phyloP scores from a whole-genome alignment of 257 asterid species.

The Coffea canephora region DNA sequence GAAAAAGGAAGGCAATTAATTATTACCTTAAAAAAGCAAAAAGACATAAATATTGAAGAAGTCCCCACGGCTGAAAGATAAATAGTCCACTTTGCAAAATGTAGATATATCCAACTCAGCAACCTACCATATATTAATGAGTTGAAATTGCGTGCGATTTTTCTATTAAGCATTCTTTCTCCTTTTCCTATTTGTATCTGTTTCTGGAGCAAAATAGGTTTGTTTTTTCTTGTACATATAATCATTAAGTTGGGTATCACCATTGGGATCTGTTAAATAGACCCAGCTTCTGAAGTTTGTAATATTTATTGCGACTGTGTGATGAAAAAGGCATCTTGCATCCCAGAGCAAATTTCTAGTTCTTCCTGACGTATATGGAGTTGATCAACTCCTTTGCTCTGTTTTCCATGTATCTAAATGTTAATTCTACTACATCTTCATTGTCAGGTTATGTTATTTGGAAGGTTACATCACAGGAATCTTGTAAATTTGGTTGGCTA shows the following conservation, averaged over 20 bases:
- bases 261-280: not conserved
- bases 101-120: too few relatives aligned
- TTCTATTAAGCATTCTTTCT: not conserved
- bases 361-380: not conserved
- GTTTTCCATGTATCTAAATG: not conserved
- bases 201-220: not conserved
- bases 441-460: conserved; percentile 78
- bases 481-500: conserved; percentile 96
- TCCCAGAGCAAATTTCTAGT: not conserved
- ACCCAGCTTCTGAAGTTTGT: not conserved
- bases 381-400: not conserved
- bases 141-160: not conserved
- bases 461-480: conserved; percentile 94
- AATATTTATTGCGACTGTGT: too few relatives aligned
- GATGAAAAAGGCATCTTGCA: not conserved
- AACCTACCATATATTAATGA: not conserved
- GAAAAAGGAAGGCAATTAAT: too few relatives aligned
- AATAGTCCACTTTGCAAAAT: too few relatives aligned
- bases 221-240: not conserved
- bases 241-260: not conserved
- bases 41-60: too few relatives aligned
- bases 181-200: not conserved
- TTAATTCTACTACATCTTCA: conserved; percentile 8
- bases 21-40: too few relatives aligned
- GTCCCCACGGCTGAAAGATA: too few relatives aligned